Evolutionary conservation across 2,329 filamentous ascomycete species (phyloP), one percentile per base, ranked within the genome.

Genomic region (Botrytis medusae): DNA sequence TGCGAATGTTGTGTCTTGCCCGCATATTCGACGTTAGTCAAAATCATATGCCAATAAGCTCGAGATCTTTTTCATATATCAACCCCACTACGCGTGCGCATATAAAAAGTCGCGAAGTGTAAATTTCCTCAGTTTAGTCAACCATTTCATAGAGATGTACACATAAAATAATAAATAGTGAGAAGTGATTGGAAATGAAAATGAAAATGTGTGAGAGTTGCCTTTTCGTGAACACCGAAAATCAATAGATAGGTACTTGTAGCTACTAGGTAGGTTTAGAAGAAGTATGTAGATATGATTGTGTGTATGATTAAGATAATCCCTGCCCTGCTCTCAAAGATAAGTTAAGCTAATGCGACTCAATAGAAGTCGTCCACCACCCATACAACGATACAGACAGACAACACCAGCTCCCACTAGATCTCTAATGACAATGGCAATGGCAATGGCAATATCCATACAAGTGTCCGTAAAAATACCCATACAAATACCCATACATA

Each of bases 1-100:
- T 57, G 51, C 51, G 51, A 57, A 57, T 57, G 51, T n/a, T 57
- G 51, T 57, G 18, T 57, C n/a, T 57, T 57, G 51, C 51, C 51
- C 51, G n/a, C 51, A 57, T 57, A 18, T 29, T 57, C 7, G 51
- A 57, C 29, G 51, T 57, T 29, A 29, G 51, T 57, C 14, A 14
- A 29, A 29, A 32, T 57, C 51, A 57, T 57, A 57, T 57, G n/a
- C n/a, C 6, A 8, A 57, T 29, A 57, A 57, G 51, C 51, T 57
- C n/a, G n/a, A 57, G 51, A 18, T 57, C 51, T 57, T 57, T 57
- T 57, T 57, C 18, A 57, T 44, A 5, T 57, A n/a, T 57, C 51
- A 57, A 57, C 51, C 51, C 51, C 51, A 57, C n/a, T 57, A 57
- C 51, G 51, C 51, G 51, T 57, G 51, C 14, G 51, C 51, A 57